phyloP scores from a whole-genome alignment of 129 eudicot species.

The Lactuca saligna region DNA sequence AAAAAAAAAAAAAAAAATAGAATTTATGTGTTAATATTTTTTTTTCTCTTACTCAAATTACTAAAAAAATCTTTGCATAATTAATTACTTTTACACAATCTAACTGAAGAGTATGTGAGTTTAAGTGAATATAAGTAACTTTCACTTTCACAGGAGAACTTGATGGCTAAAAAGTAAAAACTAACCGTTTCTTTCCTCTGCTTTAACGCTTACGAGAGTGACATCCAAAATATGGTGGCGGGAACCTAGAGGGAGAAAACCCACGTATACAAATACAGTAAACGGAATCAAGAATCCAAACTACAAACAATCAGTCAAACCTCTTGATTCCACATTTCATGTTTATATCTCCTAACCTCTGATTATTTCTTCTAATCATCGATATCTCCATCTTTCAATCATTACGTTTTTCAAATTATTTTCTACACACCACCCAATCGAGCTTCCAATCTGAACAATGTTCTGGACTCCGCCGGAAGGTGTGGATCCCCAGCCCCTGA shows the following conservation, averaged over 20 bases:
- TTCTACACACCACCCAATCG: neutral
- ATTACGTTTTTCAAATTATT: neutral
- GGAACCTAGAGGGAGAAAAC: conserved; percentile 25
- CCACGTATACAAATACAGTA: conserved; percentile 13
- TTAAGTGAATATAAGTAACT: no score
- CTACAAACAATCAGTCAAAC: conserved; percentile 26
- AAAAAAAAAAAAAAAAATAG: no score
- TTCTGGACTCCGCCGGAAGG: conserved; percentile 58
- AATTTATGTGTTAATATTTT: no score
- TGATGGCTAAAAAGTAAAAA: neutral
- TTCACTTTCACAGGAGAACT: no score
- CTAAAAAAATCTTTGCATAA: no score
- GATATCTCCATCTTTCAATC: conserved; percentile 10
- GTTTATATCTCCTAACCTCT: conserved; percentile 13
- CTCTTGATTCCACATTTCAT: conserved; percentile 24
- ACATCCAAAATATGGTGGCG: conserved; percentile 28
- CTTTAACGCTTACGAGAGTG: conserved; percentile 14
- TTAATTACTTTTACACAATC: no score
- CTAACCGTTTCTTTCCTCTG: conserved; percentile 19
- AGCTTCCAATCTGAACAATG: conserved; percentile 23
- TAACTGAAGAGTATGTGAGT: no score
- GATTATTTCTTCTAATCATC: conserved; percentile 7
- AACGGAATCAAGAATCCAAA: conserved; percentile 24
- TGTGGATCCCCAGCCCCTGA: conserved; percentile 53
- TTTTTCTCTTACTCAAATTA: no score